Percentiles rank a stretch among this genome's conserved stretches.
Conservation (phyloP, 2,329 filamentous ascomycete species). For the Diplodia scrobiculata region DNA sequence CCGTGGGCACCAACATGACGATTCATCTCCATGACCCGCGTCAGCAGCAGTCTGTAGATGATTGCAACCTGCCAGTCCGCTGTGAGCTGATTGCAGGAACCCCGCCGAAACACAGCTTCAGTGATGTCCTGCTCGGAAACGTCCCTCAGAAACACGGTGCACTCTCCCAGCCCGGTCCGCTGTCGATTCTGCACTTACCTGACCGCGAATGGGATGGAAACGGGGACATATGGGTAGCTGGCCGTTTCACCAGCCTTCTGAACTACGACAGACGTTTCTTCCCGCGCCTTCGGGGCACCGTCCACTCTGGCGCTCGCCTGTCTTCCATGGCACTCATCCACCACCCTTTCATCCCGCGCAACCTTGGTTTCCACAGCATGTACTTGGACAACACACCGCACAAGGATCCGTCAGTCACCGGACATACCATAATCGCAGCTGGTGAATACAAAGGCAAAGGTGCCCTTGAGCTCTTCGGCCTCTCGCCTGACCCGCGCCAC, state of each 20-base stretch:
- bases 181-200: slow-evolving; percentile 79
- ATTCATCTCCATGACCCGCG: slow-evolving; percentile 82
- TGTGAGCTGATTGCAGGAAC: slow-evolving; percentile 40
- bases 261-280: slow-evolving; percentile 89
- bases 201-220: slow-evolving; percentile 61
- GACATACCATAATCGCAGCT: slow-evolving; percentile 74
- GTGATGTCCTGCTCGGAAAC: slow-evolving; percentile 38
- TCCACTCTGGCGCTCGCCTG: slow-evolving; percentile 80
- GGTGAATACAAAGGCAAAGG: slow-evolving; percentile 93
- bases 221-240: slow-evolving; percentile 82
- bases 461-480: slow-evolving; percentile 81
- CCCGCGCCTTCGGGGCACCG: slow-evolving; percentile 71
- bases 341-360: slow-evolving; percentile 66
- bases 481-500: slow-evolving; percentile 49
- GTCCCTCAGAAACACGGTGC: slow-evolving; percentile 59
- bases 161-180: slow-evolving; percentile 76
- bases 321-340: slow-evolving; percentile 72
- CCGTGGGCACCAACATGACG: slow-evolving; percentile 78
- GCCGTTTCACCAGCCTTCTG: slow-evolving; percentile 83
- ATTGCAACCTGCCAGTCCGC: slow-evolving; percentile 30
- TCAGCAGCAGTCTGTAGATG: slow-evolving; percentile 36
- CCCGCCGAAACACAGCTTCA: slow-evolving; percentile 35
- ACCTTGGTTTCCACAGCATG: slow-evolving; percentile 56
- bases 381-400: slow-evolving; percentile 59
- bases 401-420: slow-evolving; percentile 56